Conservation (phyloP, 805 yeast species). For the Starmera amethionina region DNA sequence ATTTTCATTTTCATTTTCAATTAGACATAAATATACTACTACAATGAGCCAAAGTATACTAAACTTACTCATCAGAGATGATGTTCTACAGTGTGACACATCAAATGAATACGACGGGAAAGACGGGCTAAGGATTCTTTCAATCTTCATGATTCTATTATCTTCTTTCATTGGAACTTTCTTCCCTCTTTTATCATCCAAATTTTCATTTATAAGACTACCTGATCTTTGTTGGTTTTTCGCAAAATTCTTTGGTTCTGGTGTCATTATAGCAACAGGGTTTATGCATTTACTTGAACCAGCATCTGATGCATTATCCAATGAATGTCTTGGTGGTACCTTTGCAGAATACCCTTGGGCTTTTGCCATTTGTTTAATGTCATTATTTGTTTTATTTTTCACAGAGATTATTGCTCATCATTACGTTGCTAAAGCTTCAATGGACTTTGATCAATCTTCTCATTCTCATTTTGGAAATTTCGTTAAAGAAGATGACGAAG, state of each 20-base stretch:
- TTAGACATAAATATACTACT: too few species aligned
- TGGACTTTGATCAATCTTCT: conserved; percentile 24
- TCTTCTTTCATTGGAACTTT: conserved; percentile 51
- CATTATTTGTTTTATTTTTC: conserved; percentile 35
- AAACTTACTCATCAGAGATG: not conserved
- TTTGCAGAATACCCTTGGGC: conserved; percentile 48
- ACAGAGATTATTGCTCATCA: conserved; percentile 39
- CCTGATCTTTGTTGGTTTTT: conserved; percentile 57
- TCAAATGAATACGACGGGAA: conserved; percentile 36
- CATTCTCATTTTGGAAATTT: conserved; percentile 49
- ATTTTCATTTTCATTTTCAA: too few species aligned
- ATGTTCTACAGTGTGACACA: conserved; percentile 25
- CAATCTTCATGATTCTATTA: conserved; percentile 51
- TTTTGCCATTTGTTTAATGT: conserved; percentile 40
- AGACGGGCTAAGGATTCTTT: conserved; percentile 37
- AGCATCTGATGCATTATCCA: conserved; percentile 47
- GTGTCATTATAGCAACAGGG: conserved; percentile 76
- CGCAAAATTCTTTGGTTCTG: conserved; percentile 74
- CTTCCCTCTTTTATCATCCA: conserved; percentile 54
- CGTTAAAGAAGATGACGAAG: conserved; percentile 10
- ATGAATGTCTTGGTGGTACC: conserved; percentile 54
- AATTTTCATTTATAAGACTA: conserved; percentile 44
- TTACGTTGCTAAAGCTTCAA: conserved; percentile 26
- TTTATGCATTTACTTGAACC: conserved; percentile 68
- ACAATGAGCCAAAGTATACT: too few species aligned